Conservation (phyloP, 2,329 filamentous ascomycete genomes). For the Alternaria viburni region DNA sequence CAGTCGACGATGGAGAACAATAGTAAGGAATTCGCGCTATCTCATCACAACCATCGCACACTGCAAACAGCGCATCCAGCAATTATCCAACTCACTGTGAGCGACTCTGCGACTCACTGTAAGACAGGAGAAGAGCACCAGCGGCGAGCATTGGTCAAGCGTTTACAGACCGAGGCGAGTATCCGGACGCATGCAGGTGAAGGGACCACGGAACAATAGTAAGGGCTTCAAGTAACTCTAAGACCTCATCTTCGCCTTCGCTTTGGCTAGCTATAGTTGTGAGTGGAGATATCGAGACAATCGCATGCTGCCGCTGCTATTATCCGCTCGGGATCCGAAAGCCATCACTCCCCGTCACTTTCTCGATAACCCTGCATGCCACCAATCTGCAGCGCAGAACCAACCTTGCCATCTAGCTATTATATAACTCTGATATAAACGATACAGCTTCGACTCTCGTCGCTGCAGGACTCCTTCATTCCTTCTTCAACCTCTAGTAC, state of each 20-base stretch:
- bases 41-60: constrained; percentile 7
- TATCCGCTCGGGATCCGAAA: constrained; percentile 9
- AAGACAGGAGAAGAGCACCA: constrained; percentile 18
- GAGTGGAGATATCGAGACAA: constrained; percentile 12
- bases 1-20: constrained; percentile 37
- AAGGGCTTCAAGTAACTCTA: constrained; percentile 20
- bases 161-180: constrained; percentile 7
- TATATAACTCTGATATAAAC: not conserved
- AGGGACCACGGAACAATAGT: constrained; percentile 29
- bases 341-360: constrained; percentile 13
- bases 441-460: not conserved
- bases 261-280: constrained; percentile 3
- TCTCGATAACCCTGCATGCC: constrained; percentile 6
- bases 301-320: constrained; percentile 11
- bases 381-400: not conserved
- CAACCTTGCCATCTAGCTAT: constrained; percentile 3
- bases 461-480: not conserved
- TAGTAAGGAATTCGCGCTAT: constrained; percentile 39
- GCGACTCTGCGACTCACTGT: constrained; percentile 2
- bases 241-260: not conserved
- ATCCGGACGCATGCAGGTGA: constrained; percentile 6
- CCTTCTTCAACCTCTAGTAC: constrained; percentile 2
- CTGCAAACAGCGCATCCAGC: constrained; percentile 17
- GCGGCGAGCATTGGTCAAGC: constrained; percentile 11
- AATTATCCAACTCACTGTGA: not conserved